Conservation (phyloP, 2,329 filamentous ascomycete species). For the Aspergillus nomiae region DNA sequence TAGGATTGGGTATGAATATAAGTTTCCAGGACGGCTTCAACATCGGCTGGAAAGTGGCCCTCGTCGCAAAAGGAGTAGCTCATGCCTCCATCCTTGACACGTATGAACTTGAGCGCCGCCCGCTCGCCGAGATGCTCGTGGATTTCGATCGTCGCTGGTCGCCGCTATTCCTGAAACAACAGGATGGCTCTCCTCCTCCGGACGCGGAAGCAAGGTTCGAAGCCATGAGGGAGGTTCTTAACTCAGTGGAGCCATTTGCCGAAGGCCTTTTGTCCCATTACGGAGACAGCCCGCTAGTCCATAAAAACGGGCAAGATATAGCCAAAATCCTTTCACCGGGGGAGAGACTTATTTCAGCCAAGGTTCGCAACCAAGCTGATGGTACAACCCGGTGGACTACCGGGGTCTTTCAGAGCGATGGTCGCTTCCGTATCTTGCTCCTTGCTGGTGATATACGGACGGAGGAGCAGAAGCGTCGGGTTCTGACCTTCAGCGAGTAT, state of each 20-base stretch:
- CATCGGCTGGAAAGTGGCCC: slow-evolving; percentile 57
- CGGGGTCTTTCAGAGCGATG: slow-evolving; percentile 34
- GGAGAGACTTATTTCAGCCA: slow-evolving; percentile 25
- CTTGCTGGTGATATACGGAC: slow-evolving; percentile 62
- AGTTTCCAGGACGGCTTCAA: slow-evolving; percentile 57
- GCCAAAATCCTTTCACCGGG: slow-evolving; percentile 9
- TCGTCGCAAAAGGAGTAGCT: slow-evolving; percentile 46
- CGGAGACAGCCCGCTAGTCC: slow-evolving; percentile 6
- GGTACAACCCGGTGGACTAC: slow-evolving; percentile 20
- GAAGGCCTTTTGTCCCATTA: slow-evolving; percentile 11
- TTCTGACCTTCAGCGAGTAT: slow-evolving; percentile 49
- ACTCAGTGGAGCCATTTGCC: slow-evolving; percentile 4
- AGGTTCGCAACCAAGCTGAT: slow-evolving; percentile 21
- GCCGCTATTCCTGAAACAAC: slow-evolving; percentile 7
- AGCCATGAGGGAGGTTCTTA: slow-evolving; percentile 9
- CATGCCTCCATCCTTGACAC: slow-evolving; percentile 49
- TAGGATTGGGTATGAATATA: slow-evolving; percentile 15
- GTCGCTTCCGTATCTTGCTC: slow-evolving; percentile 45
- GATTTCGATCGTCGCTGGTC: slow-evolving; percentile 54
- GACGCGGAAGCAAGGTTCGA: background rate
- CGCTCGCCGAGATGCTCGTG: slow-evolving; percentile 66
- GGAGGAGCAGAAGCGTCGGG: slow-evolving; percentile 45
- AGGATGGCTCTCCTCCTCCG: background rate
- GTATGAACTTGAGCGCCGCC: slow-evolving; percentile 55
- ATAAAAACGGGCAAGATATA: slow-evolving; percentile 3